A percentile compares a stretch with the other conserved stretches of the same genome.
Evolutionary conservation across 768 basidiomycete species (phyloP).

Genomic region (Leccinum uliginosum): DNA sequence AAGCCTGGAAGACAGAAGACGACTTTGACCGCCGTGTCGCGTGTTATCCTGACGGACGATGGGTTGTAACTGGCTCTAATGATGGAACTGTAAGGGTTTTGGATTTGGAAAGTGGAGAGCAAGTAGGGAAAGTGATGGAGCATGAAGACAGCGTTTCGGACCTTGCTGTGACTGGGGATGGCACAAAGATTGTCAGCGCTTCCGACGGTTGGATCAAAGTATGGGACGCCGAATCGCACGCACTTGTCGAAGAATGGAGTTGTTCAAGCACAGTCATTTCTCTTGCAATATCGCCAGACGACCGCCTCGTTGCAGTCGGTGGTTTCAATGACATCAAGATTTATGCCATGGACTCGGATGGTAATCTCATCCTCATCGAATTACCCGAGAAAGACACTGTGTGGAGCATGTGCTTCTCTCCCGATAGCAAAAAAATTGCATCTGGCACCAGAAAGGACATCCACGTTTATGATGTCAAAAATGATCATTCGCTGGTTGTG

Average conservation of each 20-base stretch:
- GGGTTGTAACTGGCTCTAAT: not conserved
- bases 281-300: not conserved
- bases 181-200: not conserved
- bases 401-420: not conserved
- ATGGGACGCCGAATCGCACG: not conserved
- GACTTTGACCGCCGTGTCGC: rapidly evolving
- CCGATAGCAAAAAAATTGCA: not conserved
- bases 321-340: not conserved
- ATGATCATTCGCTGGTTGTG: too few species aligned
- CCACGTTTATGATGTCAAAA: not conserved
- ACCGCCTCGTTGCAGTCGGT: not conserved
- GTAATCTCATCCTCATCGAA: not conserved
- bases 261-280: too few species aligned
- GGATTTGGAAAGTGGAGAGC: constrained; percentile 3
- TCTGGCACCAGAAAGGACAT: not conserved
- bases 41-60: constrained; percentile 4
- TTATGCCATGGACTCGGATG: not conserved
- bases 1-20: too few species aligned
- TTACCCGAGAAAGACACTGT: too few species aligned
- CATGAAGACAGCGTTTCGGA: not conserved
- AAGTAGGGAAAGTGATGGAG: not conserved
- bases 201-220: not conserved
- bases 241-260: not conserved
- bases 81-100: not conserved
- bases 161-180: not conserved